Conservation (phyloP, 495 filamentous ascomycete species). For the Penicillium pulvis region DNA sequence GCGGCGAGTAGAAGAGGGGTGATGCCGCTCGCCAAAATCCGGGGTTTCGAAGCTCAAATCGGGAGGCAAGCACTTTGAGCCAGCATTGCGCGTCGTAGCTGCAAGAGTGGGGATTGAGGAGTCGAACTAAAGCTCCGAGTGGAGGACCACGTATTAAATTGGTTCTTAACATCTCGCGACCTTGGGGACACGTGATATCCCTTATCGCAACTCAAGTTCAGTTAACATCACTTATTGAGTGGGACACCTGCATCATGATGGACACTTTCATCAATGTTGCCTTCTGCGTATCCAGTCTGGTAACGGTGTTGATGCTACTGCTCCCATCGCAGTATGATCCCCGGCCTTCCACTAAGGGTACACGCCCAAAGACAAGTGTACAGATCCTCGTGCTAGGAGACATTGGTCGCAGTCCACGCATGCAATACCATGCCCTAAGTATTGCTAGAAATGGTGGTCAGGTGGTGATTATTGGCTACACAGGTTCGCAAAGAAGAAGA, state of each 20-base stretch:
- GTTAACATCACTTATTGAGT: constrained; percentile 3
- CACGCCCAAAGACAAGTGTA: constrained; percentile 44
- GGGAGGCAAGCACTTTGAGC: neutral
- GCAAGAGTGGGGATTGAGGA: neutral
- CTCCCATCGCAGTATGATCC: constrained; percentile 54
- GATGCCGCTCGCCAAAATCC: constrained; percentile 10
- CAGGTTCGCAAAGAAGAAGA: constrained; percentile 54
- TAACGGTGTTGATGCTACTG: constrained; percentile 52
- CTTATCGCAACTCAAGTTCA: constrained; percentile 1
- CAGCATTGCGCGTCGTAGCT: constrained; percentile 12
- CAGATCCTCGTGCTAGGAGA: constrained; percentile 97
- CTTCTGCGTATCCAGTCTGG: constrained; percentile 50
- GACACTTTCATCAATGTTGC: constrained; percentile 44
- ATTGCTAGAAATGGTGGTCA: constrained; percentile 79
- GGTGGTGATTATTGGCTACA: constrained; percentile 87
- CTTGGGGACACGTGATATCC: constrained; percentile 10
- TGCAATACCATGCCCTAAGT: constrained; percentile 98
- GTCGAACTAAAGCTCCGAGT: neutral
- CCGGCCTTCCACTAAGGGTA: constrained; percentile 10
- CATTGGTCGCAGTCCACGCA: constrained; percentile 92
- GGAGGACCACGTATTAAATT: neutral
- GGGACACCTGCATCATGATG: constrained; percentile 35
- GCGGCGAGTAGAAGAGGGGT: constrained; percentile 10
- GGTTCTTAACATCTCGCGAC: neutral
- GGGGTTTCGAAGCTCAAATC: constrained; percentile 13